Percentiles rank a stretch among this genome's conserved stretches.
phyloP scores from a whole-genome alignment of 1,139 yeast species.

The Nakaseomyces delphensis region DNA sequence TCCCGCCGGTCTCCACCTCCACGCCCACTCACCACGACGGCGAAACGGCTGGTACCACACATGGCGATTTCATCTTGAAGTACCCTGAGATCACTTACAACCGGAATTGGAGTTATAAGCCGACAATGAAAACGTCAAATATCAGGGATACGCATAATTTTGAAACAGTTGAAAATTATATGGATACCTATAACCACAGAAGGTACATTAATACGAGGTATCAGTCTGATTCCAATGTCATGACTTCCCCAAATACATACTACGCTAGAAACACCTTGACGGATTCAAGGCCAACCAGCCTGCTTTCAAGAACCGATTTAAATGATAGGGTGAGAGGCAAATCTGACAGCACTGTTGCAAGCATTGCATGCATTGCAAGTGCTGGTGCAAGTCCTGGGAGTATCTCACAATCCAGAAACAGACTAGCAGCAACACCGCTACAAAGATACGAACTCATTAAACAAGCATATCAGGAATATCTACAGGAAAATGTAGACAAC shows the following conservation, averaged over 20 bases:
- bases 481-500: not conserved
- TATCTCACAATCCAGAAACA: not conserved
- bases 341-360: not conserved
- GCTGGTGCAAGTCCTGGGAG: not conserved
- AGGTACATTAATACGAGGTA: not conserved
- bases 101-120: not conserved
- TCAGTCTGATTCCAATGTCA: not conserved
- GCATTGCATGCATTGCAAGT: too few species aligned
- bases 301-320: not conserved
- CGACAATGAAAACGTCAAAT: not conserved
- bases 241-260: not conserved
- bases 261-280: not conserved
- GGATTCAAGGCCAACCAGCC: not conserved
- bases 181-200: not conserved
- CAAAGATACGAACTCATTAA: slow-evolving; percentile 1
- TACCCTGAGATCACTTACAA: slow-evolving; percentile 2
- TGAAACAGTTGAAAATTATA: not conserved
- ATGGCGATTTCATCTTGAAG: not conserved
- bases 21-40: not conserved
- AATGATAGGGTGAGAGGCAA: not conserved
- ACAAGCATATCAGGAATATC: not conserved
- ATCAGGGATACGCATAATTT: not conserved
- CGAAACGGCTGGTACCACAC: not conserved
- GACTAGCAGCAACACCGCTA: not conserved
- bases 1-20: not conserved